A percentile compares a stretch with the other conserved stretches of the same genome.
Evolutionary conservation across 495 filamentous ascomycete species (phyloP).

Genomic region (Trichoderma gamsii): DNA sequence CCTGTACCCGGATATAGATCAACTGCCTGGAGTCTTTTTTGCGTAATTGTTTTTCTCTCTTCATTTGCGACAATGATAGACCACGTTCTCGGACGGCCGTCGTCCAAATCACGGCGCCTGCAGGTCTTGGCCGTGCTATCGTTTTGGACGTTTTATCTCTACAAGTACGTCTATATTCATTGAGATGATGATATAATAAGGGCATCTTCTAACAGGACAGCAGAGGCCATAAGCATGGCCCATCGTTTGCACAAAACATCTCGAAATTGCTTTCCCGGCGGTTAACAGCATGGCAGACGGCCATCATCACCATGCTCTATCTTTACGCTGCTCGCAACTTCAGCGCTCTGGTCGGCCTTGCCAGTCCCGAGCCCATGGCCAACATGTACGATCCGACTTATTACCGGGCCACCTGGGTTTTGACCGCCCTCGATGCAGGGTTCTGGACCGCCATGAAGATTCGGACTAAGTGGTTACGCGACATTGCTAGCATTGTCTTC

Average conservation of each 20-base stretch:
- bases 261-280: constrained; percentile 58
- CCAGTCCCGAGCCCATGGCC: constrained; percentile 86
- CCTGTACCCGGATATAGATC: neutral
- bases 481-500: constrained; percentile 76
- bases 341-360: constrained; percentile 81
- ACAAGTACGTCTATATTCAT: constrained; percentile 47
- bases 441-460: constrained; percentile 99
- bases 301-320: constrained; percentile 82
- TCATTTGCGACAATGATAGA: constrained; percentile 48
- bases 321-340: constrained; percentile 91
- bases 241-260: constrained; percentile 48
- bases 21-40: neutral
- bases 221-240: constrained; percentile 84
- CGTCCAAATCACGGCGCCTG: constrained; percentile 81
- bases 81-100: constrained; percentile 87
- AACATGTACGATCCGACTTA: constrained; percentile 93
- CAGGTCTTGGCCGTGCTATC: constrained; percentile 86
- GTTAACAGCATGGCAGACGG: constrained; percentile 81
- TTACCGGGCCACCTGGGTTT: constrained; percentile 95
- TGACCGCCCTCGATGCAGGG: constrained; percentile 89
- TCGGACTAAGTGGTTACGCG: constrained; percentile 70
- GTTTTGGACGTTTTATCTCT: constrained; percentile 84
- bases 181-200: neutral
- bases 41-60: neutral
- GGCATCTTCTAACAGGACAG: neutral